These are phyloP conservation scores for Rhodosporidiobolus sp. DNA, from an alignment of 768 basidiomycete species.

Conservation along the genomic window DNA sequence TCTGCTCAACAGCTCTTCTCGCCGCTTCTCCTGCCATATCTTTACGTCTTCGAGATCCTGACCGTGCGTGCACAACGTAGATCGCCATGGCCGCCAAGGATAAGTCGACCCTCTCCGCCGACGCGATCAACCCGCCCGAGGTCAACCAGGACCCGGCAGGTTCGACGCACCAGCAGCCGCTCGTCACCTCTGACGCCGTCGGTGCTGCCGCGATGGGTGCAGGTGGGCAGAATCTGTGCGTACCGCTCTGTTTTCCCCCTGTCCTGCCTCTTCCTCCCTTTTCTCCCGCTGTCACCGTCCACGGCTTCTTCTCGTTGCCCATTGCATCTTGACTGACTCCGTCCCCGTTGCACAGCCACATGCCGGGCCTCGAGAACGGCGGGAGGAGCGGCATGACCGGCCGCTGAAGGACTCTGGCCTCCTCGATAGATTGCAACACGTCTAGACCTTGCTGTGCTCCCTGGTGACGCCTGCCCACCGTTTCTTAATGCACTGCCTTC, in stretches of 20 bases:
- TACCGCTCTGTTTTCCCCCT: too few relatives aligned
- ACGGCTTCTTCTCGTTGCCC: neutral
- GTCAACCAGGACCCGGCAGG: neutral
- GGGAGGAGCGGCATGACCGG: neutral
- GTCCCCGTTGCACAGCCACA: neutral
- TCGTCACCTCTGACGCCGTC: constrained; percentile 18
- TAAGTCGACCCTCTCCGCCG: neutral
- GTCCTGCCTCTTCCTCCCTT: neutral
- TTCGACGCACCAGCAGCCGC: constrained; percentile 1
- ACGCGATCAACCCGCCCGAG: neutral
- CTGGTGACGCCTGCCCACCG: too few relatives aligned
- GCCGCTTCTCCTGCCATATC: neutral
- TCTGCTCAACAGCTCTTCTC: neutral
- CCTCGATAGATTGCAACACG: too few relatives aligned
- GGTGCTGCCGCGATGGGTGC: constrained; percentile 37
- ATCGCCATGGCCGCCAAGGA: neutral
- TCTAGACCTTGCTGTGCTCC: too few relatives aligned
- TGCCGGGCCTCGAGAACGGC: constrained; percentile 1
- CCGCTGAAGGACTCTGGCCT: neutral
- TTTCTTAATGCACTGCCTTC: too few relatives aligned
- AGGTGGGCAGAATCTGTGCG: constrained; percentile 2
- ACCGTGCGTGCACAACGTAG: too few relatives aligned
- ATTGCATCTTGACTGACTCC: neutral
- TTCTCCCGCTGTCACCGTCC: neutral
- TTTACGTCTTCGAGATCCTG: too few relatives aligned